A percentile compares a stretch with the other conserved stretches of the same genome.
Evolutionary conservation across 2,329 filamentous ascomycete species (phyloP).

Genomic region (Macroventuria anomochaeta): DNA sequence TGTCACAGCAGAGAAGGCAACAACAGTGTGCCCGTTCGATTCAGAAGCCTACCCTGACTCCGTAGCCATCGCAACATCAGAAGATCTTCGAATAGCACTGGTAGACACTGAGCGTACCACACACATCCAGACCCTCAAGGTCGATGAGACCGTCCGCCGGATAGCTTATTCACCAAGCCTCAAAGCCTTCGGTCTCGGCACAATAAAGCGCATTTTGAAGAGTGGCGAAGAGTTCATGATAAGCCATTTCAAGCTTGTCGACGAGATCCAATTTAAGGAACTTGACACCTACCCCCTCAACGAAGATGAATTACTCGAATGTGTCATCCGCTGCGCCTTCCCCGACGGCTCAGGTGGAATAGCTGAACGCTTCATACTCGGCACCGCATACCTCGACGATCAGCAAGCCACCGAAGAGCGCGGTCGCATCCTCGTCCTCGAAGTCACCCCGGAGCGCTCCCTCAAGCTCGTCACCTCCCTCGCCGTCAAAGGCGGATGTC

Average conservation of each 20-base stretch:
- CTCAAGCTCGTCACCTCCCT: conserved; percentile 75
- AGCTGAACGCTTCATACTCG: conserved; percentile 85
- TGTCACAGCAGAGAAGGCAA: conserved; percentile 86
- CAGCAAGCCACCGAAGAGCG: conserved; percentile 59
- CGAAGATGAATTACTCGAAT: conserved; percentile 79
- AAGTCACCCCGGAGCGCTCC: conserved; percentile 76
- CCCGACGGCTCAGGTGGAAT: conserved; percentile 62
- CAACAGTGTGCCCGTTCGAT: conserved; percentile 82
- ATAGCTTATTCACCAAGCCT: conserved; percentile 83
- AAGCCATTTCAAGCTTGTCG: conserved; percentile 85
- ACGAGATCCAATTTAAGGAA: conserved; percentile 85
- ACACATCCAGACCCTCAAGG: conserved; percentile 79
- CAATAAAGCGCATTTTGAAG: conserved; percentile 75
- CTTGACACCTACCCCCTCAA: conserved; percentile 73
- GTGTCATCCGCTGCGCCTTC: conserved; percentile 78
- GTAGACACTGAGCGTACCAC: conserved; percentile 87
- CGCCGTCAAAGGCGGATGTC: conserved; percentile 78
- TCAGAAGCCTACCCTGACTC: conserved; percentile 79
- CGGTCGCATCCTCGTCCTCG: conserved; percentile 84
- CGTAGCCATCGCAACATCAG: conserved; percentile 79
- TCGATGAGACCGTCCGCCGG: conserved; percentile 83
- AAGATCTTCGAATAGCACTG: conserved; percentile 77
- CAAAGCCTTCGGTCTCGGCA: conserved; percentile 85
- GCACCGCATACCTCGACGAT: conserved; percentile 79
- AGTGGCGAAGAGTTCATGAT: conserved; percentile 76